Percentiles rank a stretch among this genome's conserved stretches.
Evolutionary conservation across 768 basidiomycete species (phyloP).

Genomic region (Tylopilus subfusipes): DNA sequence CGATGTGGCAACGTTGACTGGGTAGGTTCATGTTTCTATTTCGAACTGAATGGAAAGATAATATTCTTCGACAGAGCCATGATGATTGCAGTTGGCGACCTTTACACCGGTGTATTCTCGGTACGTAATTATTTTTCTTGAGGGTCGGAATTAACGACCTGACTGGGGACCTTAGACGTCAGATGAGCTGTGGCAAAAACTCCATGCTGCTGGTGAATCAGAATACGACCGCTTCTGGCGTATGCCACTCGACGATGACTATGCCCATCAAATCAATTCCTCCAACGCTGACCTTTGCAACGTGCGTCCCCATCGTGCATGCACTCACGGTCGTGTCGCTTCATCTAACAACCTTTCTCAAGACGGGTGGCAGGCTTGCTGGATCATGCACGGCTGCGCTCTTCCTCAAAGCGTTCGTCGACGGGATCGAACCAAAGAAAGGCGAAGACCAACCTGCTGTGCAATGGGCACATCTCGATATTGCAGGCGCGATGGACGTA

Average conservation of each 20-base stretch:
- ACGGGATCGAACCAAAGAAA: slow-evolving; percentile 64
- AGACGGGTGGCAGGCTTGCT: slow-evolving; percentile 71
- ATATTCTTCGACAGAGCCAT: slow-evolving; percentile 51
- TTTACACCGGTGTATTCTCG: slow-evolving; percentile 76
- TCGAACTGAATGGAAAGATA: neutral
- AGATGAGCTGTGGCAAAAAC: slow-evolving; percentile 67
- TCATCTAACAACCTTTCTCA: slow-evolving; percentile 1
- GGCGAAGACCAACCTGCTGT: slow-evolving; percentile 50
- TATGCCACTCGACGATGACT: slow-evolving; percentile 84
- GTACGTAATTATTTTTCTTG: slow-evolving; percentile 34
- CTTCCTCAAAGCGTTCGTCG: slow-evolving; percentile 81
- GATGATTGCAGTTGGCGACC: slow-evolving; percentile 68
- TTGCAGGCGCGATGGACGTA: slow-evolving; percentile 75
- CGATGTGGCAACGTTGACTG: slow-evolving; percentile 85
- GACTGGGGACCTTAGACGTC: slow-evolving; percentile 47
- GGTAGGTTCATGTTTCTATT: slow-evolving; percentile 38
- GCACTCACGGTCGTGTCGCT: neutral
- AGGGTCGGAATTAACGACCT: neutral
- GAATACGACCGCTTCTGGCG: slow-evolving; percentile 89
- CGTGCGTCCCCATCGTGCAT: slow-evolving; percentile 2
- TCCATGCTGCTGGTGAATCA: slow-evolving; percentile 64
- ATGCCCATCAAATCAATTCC: slow-evolving; percentile 67
- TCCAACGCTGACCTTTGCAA: slow-evolving; percentile 84
- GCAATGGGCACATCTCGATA: slow-evolving; percentile 88
- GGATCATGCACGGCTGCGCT: slow-evolving; percentile 81